phyloP scores from a whole-genome alignment of 805 yeast genomes.

The Metschnikowia matae region DNA sequence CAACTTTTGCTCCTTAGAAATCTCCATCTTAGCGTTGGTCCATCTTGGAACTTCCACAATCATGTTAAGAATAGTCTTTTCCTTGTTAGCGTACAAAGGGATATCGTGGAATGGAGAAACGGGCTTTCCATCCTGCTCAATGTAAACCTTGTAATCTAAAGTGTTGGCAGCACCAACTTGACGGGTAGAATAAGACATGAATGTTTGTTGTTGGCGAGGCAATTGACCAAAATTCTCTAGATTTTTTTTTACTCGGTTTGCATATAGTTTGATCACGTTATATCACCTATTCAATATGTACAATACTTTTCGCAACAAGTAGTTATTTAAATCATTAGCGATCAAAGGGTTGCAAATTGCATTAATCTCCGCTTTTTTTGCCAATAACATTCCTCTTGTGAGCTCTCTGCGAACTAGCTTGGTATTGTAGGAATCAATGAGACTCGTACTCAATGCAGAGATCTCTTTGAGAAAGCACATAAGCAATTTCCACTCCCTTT shows the following conservation, averaged over 20 bases:
- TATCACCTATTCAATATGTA: constrained; percentile 8
- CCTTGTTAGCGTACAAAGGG: constrained; percentile 85
- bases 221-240: constrained; percentile 7
- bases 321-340: constrained; percentile 8
- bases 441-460: background rate
- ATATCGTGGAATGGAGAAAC: constrained; percentile 87
- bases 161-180: constrained; percentile 95
- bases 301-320: constrained; percentile 15
- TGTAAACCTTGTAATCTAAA: constrained; percentile 84
- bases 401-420: constrained; percentile 39
- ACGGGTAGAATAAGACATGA: constrained; percentile 80
- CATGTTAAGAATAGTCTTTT: constrained; percentile 38
- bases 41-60: constrained; percentile 54
- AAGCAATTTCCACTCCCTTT: constrained; percentile 13
- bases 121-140: constrained; percentile 91
- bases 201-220: constrained; percentile 1
- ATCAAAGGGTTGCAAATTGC: constrained; percentile 21
- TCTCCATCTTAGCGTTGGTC: constrained; percentile 82
- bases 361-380: constrained; percentile 58
- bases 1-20: constrained; percentile 49
- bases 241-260: constrained; percentile 13
- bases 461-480: constrained; percentile 9
- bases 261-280: constrained; percentile 15
- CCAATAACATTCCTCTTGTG: constrained; percentile 48
- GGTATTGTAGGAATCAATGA: background rate